Evolutionary conservation across 768 basidiomycete species (phyloP).

Genomic region (Piloderma croceum): DNA sequence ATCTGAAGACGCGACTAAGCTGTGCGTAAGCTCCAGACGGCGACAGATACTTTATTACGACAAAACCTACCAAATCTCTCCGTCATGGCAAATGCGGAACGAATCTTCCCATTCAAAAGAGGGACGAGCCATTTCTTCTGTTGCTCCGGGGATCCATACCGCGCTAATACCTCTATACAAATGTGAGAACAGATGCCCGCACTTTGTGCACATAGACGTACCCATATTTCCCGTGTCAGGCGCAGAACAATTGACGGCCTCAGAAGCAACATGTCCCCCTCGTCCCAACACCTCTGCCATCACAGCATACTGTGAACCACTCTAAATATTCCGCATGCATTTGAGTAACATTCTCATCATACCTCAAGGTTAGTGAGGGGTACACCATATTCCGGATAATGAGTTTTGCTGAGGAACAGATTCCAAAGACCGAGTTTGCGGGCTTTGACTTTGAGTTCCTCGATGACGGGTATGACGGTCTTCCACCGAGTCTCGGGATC

Average conservation of each 20-base stretch:
- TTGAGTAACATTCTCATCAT: constrained; percentile 11
- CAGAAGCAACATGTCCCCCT: constrained; percentile 73
- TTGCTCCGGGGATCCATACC: constrained; percentile 88
- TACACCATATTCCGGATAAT: constrained; percentile 86
- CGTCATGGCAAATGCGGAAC: constrained; percentile 96
- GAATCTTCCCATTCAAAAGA: constrained; percentile 86
- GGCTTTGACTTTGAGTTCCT: constrained; percentile 82
- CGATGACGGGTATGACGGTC: constrained; percentile 73
- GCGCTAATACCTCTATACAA: constrained; percentile 84
- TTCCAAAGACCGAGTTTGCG: constrained; percentile 93
- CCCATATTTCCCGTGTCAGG: constrained; percentile 99
- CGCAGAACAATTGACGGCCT: constrained; percentile 89
- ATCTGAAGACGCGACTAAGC: constrained; percentile 86
- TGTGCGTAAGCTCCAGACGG: not conserved
- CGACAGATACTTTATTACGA: constrained; percentile 1
- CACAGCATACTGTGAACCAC: constrained; percentile 70
- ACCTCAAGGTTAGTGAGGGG: constrained; percentile 94
- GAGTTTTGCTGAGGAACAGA: constrained; percentile 89
- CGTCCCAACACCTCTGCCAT: constrained; percentile 96
- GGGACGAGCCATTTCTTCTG: constrained; percentile 88
- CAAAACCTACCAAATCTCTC: constrained; percentile 68
- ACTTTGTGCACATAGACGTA: constrained; percentile 27
- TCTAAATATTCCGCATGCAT: constrained; percentile 2
- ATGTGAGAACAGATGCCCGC: constrained; percentile 3
- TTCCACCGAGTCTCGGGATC: constrained; percentile 78